These are phyloP conservation scores for Hevea brasiliensis DNA, from an alignment of 345 rosid genomes.

Conservation along the genomic window DNA sequence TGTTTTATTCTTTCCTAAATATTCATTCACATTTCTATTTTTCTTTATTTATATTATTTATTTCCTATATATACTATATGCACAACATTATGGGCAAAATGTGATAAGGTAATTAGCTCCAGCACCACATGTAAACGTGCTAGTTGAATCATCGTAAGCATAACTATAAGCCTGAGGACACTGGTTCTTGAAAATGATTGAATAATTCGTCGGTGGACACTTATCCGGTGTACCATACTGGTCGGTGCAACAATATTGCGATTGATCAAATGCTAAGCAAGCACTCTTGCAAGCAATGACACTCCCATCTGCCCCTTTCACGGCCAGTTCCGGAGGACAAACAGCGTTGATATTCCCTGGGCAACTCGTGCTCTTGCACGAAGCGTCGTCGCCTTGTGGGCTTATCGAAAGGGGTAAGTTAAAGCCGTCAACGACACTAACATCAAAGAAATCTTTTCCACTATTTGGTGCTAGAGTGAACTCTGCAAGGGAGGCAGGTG, in stretches of 20 bases:
- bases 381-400: slow-evolving; percentile 30
- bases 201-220: slow-evolving; percentile 45
- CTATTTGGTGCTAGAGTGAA: slow-evolving; percentile 21
- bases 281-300: slow-evolving; percentile 53
- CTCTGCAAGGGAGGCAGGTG: slow-evolving; percentile 49
- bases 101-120: slow-evolving; percentile 43
- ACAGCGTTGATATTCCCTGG: slow-evolving; percentile 29
- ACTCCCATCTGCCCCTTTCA: slow-evolving; percentile 22
- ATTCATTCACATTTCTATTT: no score
- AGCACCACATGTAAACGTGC: slow-evolving; percentile 40
- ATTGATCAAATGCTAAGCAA: slow-evolving; percentile 29
- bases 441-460: slow-evolving; percentile 43
- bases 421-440: slow-evolving; percentile 50
- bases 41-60: no score
- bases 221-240: slow-evolving; percentile 18
- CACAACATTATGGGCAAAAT: slow-evolving; percentile 46
- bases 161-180: slow-evolving; percentile 70
- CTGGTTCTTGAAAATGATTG: slow-evolving; percentile 41
- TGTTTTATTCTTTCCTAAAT: no score
- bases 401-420: slow-evolving; percentile 38
- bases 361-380: slow-evolving; percentile 38
- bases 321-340: slow-evolving; percentile 46
- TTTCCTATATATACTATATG: no score
- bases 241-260: slow-evolving; percentile 51
- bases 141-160: slow-evolving; percentile 42